Evolutionary conservation across 371 early-diverging fungal species (phyloP).

Genomic region (Rhizomucor pusillus): DNA sequence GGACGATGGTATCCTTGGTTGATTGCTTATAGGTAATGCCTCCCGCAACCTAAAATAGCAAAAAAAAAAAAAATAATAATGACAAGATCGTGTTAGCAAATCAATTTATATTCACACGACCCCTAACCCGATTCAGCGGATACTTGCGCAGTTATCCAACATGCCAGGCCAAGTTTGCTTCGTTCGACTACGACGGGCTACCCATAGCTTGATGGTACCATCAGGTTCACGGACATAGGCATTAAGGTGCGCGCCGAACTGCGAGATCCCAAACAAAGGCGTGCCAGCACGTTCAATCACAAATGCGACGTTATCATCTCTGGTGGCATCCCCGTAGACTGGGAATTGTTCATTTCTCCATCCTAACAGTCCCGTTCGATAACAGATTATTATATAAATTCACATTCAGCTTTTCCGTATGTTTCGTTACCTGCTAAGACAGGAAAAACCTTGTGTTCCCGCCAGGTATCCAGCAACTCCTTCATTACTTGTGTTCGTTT

Average conservation of each 20-base stretch:
- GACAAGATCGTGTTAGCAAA: no score
- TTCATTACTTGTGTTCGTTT: constrained; percentile 36
- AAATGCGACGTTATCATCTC: constrained; percentile 51
- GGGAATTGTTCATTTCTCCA: constrained; percentile 75
- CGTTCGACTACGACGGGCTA: constrained; percentile 73
- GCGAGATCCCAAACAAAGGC: constrained; percentile 74
- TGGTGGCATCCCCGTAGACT: constrained; percentile 56
- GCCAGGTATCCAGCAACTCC: constrained; percentile 41
- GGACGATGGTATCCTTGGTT: constrained; percentile 66
- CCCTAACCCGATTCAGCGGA: neutral
- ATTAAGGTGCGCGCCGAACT: constrained; percentile 83
- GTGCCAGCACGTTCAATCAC: constrained; percentile 81
- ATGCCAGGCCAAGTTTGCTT: constrained; percentile 89
- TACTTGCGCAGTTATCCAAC: constrained; percentile 80
- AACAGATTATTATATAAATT: neutral
- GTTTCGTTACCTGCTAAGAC: constrained; percentile 22
- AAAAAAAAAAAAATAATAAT: constrained; percentile 2
- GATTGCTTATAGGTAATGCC: constrained; percentile 73
- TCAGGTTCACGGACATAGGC: constrained; percentile 59
- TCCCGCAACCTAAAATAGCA: constrained; percentile 63
- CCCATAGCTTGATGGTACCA: constrained; percentile 74
- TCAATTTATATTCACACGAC: no score
- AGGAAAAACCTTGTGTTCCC: constrained; percentile 26
- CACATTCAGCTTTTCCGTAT: neutral
- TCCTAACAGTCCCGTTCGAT: constrained; percentile 10